These are phyloP conservation scores for Suillus paluster DNA, from an alignment of 768 basidiomycete genomes.

Conservation along the genomic window DNA sequence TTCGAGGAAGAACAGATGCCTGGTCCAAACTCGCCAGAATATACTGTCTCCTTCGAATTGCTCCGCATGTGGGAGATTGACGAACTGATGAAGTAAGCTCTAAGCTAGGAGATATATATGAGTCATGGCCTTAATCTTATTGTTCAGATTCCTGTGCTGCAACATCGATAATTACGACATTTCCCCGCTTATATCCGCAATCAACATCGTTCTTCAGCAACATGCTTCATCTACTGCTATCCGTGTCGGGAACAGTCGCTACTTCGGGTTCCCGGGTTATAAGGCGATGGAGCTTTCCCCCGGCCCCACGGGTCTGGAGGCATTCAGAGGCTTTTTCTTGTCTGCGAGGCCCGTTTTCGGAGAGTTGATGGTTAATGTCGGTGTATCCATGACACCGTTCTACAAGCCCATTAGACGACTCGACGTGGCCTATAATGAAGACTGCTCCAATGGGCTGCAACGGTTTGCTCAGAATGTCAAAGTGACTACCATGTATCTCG, in stretches of 20 bases:
- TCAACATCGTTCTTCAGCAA: conserved; percentile 46
- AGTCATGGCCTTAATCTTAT: not conserved
- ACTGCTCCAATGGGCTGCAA: conserved; percentile 42
- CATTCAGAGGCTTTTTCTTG: conserved; percentile 45
- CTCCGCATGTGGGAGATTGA: conserved; percentile 28
- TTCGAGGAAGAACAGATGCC: conserved; percentile 40
- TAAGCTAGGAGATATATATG: not conserved
- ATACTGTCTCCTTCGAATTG: conserved; percentile 37
- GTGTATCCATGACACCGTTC: conserved; percentile 48
- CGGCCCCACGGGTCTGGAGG: conserved; percentile 39
- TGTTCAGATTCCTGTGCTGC: conserved; percentile 41
- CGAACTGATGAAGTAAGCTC: conserved; percentile 31
- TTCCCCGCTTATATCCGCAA: conserved; percentile 42
- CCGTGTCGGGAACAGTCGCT: conserved; percentile 47
- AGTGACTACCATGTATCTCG: conserved; percentile 59
- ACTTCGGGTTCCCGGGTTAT: conserved; percentile 38
- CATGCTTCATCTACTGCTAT: conserved; percentile 43
- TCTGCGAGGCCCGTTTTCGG: conserved; percentile 45
- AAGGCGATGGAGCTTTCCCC: conserved; percentile 13
- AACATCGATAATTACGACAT: conserved; percentile 41
- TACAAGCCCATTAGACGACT: conserved; percentile 35
- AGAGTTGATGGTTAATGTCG: conserved; percentile 48
- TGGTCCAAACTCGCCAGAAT: conserved; percentile 23
- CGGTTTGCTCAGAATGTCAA: conserved; percentile 57
- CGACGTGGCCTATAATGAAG: not conserved